Evolutionary conservation across 345 rosid species (phyloP), one percentile per base, ranked within the genome.

Genomic region (Carallia brachiata): DNA sequence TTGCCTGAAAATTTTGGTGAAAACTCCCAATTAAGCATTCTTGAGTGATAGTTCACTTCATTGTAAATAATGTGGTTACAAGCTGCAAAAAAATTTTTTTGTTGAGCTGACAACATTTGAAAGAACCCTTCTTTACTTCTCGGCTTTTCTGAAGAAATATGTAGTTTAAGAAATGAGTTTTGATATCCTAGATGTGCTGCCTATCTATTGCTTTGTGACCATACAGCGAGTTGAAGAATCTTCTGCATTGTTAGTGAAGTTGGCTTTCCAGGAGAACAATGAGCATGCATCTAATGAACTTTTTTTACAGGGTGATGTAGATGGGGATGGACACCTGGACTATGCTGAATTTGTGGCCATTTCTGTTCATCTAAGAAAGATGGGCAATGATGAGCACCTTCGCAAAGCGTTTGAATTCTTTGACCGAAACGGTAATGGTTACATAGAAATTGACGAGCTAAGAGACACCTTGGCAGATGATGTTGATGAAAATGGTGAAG

Each of bases 351-450:
- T 72, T 54, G 65, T 77, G 15, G 64, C 77, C 58, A 77, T 77
- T 31, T 63, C 77, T 7, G 77, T 77, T 65, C 81, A 77, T 70
- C 63, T 77, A 36, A 73, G 32, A 70, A 77, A 65, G 59, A 77
- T 77, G 73, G 81, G 77, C 6, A 69, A 73, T 30, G 81, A 77
- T 28, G 81, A 77, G 10, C 81, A 77, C 70, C 77, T 77, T 36
- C 77, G 19, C 36, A 69, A 73, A 52, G 74, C 81, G 67, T 77
- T 77, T 8, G 71, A 69, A 50, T 73, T 63, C 74, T 73, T 77
- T 37, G 81, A 77, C 36, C 65, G 6, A 65, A 69, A 77, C 73
- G 55, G 72, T 61, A 77, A 70, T 52, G 77, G 81, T 1, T 30
- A 63, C 64, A 77, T 77, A 30, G 81, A 77, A 69, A 73, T 73